Conservation (phyloP, 2,329 filamentous ascomycete species). For the Coniochaeta sp. region DNA sequence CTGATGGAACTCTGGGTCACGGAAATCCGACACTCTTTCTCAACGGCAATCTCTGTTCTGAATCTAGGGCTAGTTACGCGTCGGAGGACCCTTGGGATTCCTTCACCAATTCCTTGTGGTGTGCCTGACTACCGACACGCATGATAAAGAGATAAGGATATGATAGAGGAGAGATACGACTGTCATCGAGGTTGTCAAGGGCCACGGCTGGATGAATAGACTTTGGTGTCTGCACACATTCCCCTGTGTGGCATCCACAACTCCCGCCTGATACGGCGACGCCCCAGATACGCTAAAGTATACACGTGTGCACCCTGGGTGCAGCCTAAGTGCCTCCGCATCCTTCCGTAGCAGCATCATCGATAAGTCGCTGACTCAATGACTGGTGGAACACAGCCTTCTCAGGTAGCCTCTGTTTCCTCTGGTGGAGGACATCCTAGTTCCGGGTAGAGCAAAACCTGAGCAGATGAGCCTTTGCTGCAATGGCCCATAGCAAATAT, state of each 20-base stretch:
- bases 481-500: not conserved
- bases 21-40: not conserved
- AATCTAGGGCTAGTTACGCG: not conserved
- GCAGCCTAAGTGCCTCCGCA: not conserved
- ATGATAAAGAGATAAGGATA: not conserved
- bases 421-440: not conserved
- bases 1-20: not conserved
- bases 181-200: not conserved
- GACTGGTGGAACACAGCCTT: not conserved
- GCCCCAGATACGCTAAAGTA: not conserved
- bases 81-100: not conserved
- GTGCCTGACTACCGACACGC: not conserved
- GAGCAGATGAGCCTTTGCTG: not conserved
- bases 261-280: not conserved
- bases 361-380: not conserved
- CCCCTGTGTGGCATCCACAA: not conserved
- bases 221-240: not conserved
- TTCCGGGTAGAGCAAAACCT: not conserved
- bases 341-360: not conserved
- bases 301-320: not conserved
- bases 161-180: not conserved
- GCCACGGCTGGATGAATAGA: not conserved
- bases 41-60: no score
- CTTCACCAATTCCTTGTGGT: not conserved
- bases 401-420: not conserved